Evolutionary conservation across 176 grass and related monocot genomes (phyloP).

Genomic region (Avena atlantica): DNA sequence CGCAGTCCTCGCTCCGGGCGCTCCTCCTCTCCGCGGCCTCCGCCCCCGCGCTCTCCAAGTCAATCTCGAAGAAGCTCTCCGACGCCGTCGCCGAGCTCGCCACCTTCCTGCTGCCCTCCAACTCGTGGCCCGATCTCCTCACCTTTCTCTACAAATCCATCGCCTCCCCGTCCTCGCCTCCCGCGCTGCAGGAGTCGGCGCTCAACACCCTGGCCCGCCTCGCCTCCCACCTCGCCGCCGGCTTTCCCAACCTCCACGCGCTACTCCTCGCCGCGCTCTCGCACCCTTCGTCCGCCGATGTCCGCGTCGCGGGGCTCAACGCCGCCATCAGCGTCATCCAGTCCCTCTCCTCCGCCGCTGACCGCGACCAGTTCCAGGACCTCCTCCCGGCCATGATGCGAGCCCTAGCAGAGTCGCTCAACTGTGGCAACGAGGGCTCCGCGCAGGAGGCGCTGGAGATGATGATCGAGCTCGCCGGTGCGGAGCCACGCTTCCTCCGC

Average conservation of each 20-base stretch:
- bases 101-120: constrained; percentile 63
- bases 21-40: constrained; percentile 72
- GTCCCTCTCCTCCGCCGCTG: constrained; percentile 63
- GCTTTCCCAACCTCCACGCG: constrained; percentile 74
- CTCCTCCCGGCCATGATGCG: constrained; percentile 97
- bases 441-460: constrained; percentile 96
- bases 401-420: constrained; percentile 80
- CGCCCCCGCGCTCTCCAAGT: constrained; percentile 47
- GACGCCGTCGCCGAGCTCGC: constrained; percentile 88
- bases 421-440: constrained; percentile 87
- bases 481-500: constrained; percentile 84
- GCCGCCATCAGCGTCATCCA: constrained; percentile 87
- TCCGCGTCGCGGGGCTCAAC: constrained; percentile 80
- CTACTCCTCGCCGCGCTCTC: constrained; percentile 77
- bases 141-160: constrained; percentile 87
- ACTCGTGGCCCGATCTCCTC: constrained; percentile 79
- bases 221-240: constrained; percentile 62
- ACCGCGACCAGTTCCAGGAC: constrained; percentile 79
- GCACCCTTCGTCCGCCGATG: constrained; percentile 74
- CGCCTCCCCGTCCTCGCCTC: constrained; percentile 59
- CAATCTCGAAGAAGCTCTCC: constrained; percentile 84
- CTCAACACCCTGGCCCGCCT: constrained; percentile 76
- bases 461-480: constrained; percentile 84
- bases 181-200: constrained; percentile 80
- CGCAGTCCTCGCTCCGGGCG: constrained; percentile 76